Base-by-base conservation (phyloP, 345 rosid genomes). In the Dipteronia dyeriana region DNA sequence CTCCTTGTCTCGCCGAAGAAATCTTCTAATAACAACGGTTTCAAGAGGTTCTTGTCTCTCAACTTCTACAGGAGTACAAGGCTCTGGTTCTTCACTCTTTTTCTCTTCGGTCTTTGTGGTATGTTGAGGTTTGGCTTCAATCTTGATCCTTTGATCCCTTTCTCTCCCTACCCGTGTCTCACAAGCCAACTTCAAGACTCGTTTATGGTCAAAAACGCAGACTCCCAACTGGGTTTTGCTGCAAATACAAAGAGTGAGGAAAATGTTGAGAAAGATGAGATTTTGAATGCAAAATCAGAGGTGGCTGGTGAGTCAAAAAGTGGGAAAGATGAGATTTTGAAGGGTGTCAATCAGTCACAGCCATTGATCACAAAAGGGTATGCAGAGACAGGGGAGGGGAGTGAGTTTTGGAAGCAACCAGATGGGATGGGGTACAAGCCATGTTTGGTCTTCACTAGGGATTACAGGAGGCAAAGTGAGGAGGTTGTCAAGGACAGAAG, bases 391-490 rank as follows among this genome's bases (percentile, higher is more conserved):
- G 75, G 16, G 63, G 81, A 43, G 51, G 83, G 74, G 34, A 77
- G 79, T 43, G 98, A 87, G 85, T 90, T 97, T 64, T 97, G 99
- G 99, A 88, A 87, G 82, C 98, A 97, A 78, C 99, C 99, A n/a
- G 91, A 92, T 70, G 97, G 98, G 13, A 73, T 92, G 86, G 96
- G 98, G 7, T 97, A 90, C 79, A 85, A 80, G 77, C 97, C 99
- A 12, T 94, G 97, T 61, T 80, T 97, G 84, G 75, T 61, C 4
- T 89, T 94, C 81, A 91, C 85, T 64, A 2, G 9, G 47, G 90
- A 83, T 31, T 97, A 97, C 65, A 82, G 82, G 74, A 88, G 75
- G 82, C 83, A 80, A 19, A 91, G 87, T 69, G 81, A 79, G 63
- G 78, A 4, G 61, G 71, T 92, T 39, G 76, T 82, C 41, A 80